Evolutionary conservation across 2,329 filamentous ascomycete genomes (phyloP), one percentile per base, ranked within the genome.

Genomic region (Aspergillus brasiliensis): DNA sequence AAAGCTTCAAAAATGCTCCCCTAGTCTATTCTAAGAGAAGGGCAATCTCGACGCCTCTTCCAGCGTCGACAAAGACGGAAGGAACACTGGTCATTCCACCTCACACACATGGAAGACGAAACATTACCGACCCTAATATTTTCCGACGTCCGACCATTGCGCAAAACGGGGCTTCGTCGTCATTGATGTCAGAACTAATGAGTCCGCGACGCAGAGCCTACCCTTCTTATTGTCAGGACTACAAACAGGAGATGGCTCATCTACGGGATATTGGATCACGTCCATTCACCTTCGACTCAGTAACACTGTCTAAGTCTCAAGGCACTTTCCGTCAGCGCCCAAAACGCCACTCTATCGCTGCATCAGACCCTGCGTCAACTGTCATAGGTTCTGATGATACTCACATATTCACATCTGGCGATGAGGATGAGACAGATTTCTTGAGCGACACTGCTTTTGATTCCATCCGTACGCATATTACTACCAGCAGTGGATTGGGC

Each of bases 381-480:
- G 77, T 85, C 44, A 79, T 85, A 55, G 85, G 84, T 17, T 88
- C 86, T 27, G 86, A 88, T 67, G 86, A 88, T 66, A 82, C 82
- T 62, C 81, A 83, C 57, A 78, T 82, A 28, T 79, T 85, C 63
- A 82, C 81, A 42, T 86, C 83, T 21, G 79, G 81, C 28, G 85
- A 87, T 62, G 86, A 87, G 64, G 84, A 87, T 66, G 86, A 86
- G 62, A 82, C 82, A 51, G 86, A 88, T 65, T 80, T 84, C 63
- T 81, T 84, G 66, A 87, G 84, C 65, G 86, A 88, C 63, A 86
- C 83, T 23, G 80, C 83, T 15, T 88, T 84, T 74, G 86, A 88
- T 73, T 88, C 86, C 51, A 77, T 87, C 59, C 84, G 84, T 59
- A 88, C 86, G 8, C 80, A 84, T 66, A 82, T 82, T 54, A 86